Evolutionary conservation across 2,329 filamentous ascomycete genomes (phyloP).

Genomic region (Colletotrichum aenigma): DNA sequence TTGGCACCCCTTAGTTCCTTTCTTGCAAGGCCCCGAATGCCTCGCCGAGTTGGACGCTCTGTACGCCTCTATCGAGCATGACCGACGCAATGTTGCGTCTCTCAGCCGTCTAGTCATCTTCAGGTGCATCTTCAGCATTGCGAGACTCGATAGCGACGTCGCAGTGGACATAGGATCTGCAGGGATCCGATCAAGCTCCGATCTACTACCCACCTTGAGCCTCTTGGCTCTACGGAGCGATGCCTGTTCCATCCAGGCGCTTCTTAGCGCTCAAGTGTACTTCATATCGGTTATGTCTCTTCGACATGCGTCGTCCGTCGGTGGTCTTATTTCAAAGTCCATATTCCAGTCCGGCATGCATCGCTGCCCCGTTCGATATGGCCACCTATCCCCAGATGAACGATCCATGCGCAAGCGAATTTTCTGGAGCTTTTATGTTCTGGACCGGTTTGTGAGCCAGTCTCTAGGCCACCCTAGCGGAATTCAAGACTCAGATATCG

Average conservation of each 20-base stretch:
- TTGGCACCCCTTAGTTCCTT: slow-evolving; percentile 58
- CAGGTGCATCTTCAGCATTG: slow-evolving; percentile 56
- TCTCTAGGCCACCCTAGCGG: slow-evolving; percentile 38
- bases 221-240: slow-evolving; percentile 45
- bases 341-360: slow-evolving; percentile 56
- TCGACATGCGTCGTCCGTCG: slow-evolving; percentile 50
- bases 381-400: slow-evolving; percentile 38
- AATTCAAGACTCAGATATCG: slow-evolving; percentile 39
- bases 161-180: slow-evolving; percentile 24
- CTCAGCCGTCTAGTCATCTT: slow-evolving; percentile 42
- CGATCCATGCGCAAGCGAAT: slow-evolving; percentile 42
- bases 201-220: slow-evolving; percentile 35
- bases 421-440: slow-evolving; percentile 42
- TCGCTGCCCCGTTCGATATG: slow-evolving; percentile 55
- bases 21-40: slow-evolving; percentile 54
- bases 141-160: slow-evolving; percentile 33
- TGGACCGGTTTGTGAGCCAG: slow-evolving; percentile 40
- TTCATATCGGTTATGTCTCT: slow-evolving; percentile 52
- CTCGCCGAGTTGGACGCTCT: slow-evolving; percentile 43
- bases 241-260: slow-evolving; percentile 49
- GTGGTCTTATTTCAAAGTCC: slow-evolving; percentile 48
- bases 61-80: background rate
- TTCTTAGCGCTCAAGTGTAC: slow-evolving; percentile 52
- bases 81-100: background rate
- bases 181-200: background rate